phyloP scores from a whole-genome alignment of 768 basidiomycete species.

The Lactarius akahatsu region DNA sequence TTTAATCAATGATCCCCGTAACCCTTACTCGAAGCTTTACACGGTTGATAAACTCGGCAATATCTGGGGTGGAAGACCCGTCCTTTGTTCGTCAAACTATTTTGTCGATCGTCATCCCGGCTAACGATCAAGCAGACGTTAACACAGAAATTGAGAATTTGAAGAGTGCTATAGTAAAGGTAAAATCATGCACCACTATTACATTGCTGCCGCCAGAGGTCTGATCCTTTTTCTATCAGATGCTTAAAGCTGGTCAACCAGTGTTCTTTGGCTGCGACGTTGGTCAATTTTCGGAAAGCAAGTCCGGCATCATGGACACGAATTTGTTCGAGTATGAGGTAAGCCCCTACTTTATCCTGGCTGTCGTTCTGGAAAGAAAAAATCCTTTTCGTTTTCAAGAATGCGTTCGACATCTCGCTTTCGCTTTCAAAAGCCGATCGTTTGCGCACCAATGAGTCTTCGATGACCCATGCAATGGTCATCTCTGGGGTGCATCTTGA shows the following conservation, averaged over 20 bases:
- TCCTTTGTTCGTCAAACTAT: constrained; percentile 62
- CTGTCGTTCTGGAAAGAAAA: neutral
- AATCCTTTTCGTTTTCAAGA: constrained; percentile 39
- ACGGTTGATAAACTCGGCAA: constrained; percentile 94
- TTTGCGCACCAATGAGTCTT: constrained; percentile 75
- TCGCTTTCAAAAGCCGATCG: constrained; percentile 84
- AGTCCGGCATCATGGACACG: constrained; percentile 83
- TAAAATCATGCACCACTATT: constrained; percentile 31
- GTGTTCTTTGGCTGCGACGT: constrained; percentile 98
- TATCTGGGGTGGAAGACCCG: constrained; percentile 81
- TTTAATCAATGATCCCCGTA: constrained; percentile 92
- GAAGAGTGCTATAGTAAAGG: constrained; percentile 78
- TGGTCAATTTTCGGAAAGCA: constrained; percentile 72
- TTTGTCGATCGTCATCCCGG: neutral
- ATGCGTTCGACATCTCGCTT: constrained; percentile 79
- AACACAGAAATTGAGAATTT: constrained; percentile 83
- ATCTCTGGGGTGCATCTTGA: constrained; percentile 92
- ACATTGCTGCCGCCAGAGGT: too few species aligned
- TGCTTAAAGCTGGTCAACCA: constrained; percentile 80
- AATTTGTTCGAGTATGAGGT: constrained; percentile 82
- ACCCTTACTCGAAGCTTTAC: constrained; percentile 77
- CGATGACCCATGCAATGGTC: constrained; percentile 97
- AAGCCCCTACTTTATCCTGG: constrained; percentile 17
- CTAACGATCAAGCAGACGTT: constrained; percentile 55
- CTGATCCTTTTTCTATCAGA: constrained; percentile 15